Evolutionary conservation across 768 basidiomycete genomes (phyloP), one percentile per base, ranked within the genome.

Genomic region (Mycena pura): DNA sequence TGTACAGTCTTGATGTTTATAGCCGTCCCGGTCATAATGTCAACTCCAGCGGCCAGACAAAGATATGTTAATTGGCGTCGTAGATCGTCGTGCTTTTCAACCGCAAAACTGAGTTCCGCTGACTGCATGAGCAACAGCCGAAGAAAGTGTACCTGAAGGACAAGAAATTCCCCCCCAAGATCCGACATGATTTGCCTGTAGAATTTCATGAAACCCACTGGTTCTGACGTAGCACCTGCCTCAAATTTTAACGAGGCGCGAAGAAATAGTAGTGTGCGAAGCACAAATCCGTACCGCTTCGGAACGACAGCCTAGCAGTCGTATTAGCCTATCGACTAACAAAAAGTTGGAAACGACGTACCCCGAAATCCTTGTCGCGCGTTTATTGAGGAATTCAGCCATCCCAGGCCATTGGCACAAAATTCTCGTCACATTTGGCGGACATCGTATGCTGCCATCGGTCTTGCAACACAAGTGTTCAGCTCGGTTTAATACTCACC

Each of bases 371-470:
- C 31, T 39, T 5, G 62, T 44, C 13, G 32, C 62, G 14, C 32
- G 27, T 10, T 10, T 40, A 7, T 36, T 6, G 19, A 62, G 40
- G 13, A 63, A 63, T 22, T 17, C 39, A 6, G 24, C 28, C 62
- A 63, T 63, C 1, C 62, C 56, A 0, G 62, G 62, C 62, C 62
- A 63, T 32, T 36, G 25, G 3, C 29, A 36, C 29, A 63, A 41
- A 49, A 63, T 41, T 14, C 49, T 29, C 1, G 62, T 63, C 62
- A 63, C 58, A 28, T 63, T 63, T 4, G 62, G 62, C 11, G 62
- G 62, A 3, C 45, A 57, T 9, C 55, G 55, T 28, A 63, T 38
- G 17, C 55, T 58, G 14, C 62, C 62, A 15, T 63, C 40, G 3
- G 31, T 57, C 62, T 63, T 43, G n/a, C 4, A 32, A 50, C 15